A percentile compares a stretch with the other conserved stretches of the same genome.
Evolutionary conservation across 495 filamentous ascomycete genomes (phyloP).

Genomic region (Penicillium coprophilum): DNA sequence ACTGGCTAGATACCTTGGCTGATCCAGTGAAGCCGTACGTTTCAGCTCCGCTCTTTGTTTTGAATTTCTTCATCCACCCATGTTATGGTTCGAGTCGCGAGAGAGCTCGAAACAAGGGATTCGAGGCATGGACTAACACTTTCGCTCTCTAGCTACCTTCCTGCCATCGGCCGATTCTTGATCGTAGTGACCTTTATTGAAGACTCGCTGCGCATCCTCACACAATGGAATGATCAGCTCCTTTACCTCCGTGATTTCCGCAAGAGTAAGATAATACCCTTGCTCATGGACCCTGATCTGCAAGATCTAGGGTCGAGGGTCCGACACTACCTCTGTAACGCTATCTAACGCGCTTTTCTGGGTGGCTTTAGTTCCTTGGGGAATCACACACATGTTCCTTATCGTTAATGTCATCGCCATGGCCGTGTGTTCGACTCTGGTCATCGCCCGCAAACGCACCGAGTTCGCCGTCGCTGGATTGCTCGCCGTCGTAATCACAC

Average conservation of each 20-base stretch:
- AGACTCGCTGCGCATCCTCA: constrained; percentile 92
- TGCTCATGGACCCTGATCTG: constrained; percentile 11
- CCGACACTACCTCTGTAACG: background rate
- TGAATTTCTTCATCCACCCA: background rate
- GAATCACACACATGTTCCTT: constrained; percentile 92
- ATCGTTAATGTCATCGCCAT: constrained; percentile 89
- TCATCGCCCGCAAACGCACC: constrained; percentile 87
- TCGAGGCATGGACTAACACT: constrained; percentile 32
- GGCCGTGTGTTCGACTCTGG: constrained; percentile 74
- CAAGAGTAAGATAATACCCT: constrained; percentile 65
- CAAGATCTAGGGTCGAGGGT: constrained; percentile 1
- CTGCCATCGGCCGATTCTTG: constrained; percentile 91
- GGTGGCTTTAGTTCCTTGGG: constrained; percentile 67
- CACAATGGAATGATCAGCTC: constrained; percentile 97
- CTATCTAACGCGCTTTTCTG: constrained; percentile 19
- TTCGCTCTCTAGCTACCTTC: constrained; percentile 68
- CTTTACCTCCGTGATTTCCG: constrained; percentile 90
- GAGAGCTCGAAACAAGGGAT: constrained; percentile 25
- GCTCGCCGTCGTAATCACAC: constrained; percentile 87
- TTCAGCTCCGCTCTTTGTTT: constrained; percentile 1
- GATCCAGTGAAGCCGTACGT: constrained; percentile 97
- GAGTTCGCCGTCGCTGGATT: constrained; percentile 90
- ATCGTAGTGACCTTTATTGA: constrained; percentile 99
- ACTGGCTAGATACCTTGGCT: constrained; percentile 81
- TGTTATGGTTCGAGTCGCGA: background rate